phyloP scores from a whole-genome alignment of 2,329 filamentous ascomycete genomes.

The Gnomoniopsis sp. region DNA sequence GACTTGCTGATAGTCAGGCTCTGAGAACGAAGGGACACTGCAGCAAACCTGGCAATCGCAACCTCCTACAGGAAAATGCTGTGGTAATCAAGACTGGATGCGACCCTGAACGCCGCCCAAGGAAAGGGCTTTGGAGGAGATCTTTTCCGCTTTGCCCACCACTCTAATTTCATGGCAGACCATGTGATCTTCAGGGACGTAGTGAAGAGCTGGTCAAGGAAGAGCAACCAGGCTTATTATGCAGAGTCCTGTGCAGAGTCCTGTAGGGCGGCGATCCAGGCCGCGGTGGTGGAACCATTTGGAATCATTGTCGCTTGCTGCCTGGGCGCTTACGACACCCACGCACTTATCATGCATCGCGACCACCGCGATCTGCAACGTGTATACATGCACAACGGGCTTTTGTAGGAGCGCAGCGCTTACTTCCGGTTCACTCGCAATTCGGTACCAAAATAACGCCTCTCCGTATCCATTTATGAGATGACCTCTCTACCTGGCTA shows the following conservation, averaged over 20 bases:
- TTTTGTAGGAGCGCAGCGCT: neutral
- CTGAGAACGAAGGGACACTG: neutral
- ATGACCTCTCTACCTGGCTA: no score
- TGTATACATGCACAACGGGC: neutral
- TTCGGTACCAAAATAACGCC: no score
- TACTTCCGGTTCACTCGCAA: no score
- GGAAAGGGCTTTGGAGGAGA: neutral
- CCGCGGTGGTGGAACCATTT: neutral
- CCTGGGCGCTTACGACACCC: neutral
- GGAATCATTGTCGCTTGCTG: conserved; percentile 11
- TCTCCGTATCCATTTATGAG: no score
- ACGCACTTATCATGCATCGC: neutral
- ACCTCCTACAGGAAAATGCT: neutral
- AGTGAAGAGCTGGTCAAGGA: neutral
- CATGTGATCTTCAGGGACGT: neutral
- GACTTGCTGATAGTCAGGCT: conserved; percentile 2
- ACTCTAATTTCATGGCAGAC: neutral
- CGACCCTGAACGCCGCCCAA: neutral
- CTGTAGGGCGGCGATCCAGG: neutral
- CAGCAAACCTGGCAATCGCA: neutral
- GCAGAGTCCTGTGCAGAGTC: conserved; percentile 16
- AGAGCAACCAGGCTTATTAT: conserved; percentile 3
- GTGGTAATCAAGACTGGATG: conserved; percentile 4
- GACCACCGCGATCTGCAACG: neutral
- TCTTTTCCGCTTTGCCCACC: neutral